Evolutionary conservation across 768 basidiomycete genomes (phyloP).

Genomic region (Pulveroboletus sp.): DNA sequence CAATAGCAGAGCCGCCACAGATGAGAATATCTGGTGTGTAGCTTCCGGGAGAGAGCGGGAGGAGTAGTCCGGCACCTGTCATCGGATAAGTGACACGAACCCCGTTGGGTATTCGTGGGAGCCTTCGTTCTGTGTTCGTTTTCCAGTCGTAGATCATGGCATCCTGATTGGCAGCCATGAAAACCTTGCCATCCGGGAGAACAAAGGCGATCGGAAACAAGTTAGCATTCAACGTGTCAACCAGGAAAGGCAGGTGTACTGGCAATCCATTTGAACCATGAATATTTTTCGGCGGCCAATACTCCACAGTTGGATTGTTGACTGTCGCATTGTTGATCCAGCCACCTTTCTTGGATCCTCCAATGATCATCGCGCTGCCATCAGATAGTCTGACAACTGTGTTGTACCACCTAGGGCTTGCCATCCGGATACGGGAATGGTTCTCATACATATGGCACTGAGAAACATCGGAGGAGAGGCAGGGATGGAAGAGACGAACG

Average conservation of each 20-base stretch:
- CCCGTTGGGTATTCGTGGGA: constrained; percentile 70
- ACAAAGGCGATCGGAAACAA: constrained; percentile 73
- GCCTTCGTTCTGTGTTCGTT: constrained; percentile 51
- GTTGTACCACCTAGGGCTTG: constrained; percentile 78
- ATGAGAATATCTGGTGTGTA: constrained; percentile 68
- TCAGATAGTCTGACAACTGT: constrained; percentile 65
- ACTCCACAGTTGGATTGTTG: constrained; percentile 80
- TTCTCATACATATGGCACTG: constrained; percentile 63
- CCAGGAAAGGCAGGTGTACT: constrained; percentile 57
- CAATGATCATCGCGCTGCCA: constrained; percentile 81
- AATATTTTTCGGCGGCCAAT: constrained; percentile 75
- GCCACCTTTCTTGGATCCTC: constrained; percentile 75
- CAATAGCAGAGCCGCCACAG: constrained; percentile 70
- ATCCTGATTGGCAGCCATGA: constrained; percentile 74
- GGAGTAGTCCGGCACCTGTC: constrained; percentile 68
- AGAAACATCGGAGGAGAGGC: constrained; percentile 42
- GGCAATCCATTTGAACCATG: constrained; percentile 64
- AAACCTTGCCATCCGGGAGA: constrained; percentile 65
- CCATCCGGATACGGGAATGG: constrained; percentile 60
- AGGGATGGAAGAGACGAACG: constrained; percentile 68
- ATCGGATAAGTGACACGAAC: constrained; percentile 82
- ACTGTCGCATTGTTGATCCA: constrained; percentile 82
- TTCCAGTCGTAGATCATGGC: constrained; percentile 80
- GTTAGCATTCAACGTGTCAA: constrained; percentile 74
- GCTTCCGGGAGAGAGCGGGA: constrained; percentile 62